Conservation (phyloP, 495 filamentous ascomycete species). For the Margaritispora aquatica region DNA sequence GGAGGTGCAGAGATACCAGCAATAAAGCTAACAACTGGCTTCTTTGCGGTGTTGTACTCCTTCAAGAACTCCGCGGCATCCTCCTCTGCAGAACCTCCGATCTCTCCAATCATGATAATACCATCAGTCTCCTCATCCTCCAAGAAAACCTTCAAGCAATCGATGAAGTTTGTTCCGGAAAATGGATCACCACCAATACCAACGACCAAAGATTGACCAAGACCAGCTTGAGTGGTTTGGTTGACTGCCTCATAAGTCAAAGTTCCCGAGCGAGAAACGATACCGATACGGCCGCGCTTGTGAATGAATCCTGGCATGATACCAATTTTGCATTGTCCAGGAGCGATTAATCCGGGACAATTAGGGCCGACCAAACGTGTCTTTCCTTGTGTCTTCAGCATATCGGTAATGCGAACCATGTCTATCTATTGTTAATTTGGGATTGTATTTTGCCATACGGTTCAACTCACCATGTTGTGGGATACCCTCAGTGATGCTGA, state of each 20-base stretch:
- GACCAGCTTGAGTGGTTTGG: conserved; percentile 94
- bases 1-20: conserved; percentile 96
- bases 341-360: conserved; percentile 97
- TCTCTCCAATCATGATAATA: conserved; percentile 99
- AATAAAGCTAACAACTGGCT: conserved; percentile 97
- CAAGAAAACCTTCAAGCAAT: conserved; percentile 95
- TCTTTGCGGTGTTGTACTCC: conserved; percentile 83
- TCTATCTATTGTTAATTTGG: conserved; percentile 57
- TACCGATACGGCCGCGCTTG: conserved; percentile 97
- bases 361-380: conserved; percentile 95
- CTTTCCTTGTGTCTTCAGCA: conserved; percentile 96
- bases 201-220: conserved; percentile 96
- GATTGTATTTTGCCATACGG: neutral
- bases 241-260: conserved; percentile 99
- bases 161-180: conserved; percentile 98
- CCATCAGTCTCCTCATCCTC: conserved; percentile 95
- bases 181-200: conserved; percentile 99
- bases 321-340: conserved; percentile 98
- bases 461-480: conserved; percentile 77
- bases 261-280: conserved; percentile 96
- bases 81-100: conserved; percentile 95
- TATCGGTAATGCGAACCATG: conserved; percentile 98
- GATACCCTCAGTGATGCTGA: conserved; percentile 93
- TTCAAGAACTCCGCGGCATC: conserved; percentile 95
- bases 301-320: conserved; percentile 99